Evolutionary conservation across 306 rosid species (phyloP), one percentile per base, ranked within the genome.

Genomic region (Fragaria iinumae): DNA sequence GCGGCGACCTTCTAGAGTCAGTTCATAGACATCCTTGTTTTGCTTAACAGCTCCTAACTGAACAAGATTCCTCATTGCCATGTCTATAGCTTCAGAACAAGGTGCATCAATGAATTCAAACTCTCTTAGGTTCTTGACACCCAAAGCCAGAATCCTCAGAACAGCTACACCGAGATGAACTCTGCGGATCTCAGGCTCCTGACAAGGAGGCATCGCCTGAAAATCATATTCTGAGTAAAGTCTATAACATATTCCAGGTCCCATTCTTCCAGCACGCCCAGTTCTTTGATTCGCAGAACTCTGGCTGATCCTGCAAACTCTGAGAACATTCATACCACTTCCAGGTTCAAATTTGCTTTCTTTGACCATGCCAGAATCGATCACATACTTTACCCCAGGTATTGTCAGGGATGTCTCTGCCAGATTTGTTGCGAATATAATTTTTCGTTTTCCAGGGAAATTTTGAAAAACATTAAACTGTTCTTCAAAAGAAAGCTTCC

Each of bases 161-260:
- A 89, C 95, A 49, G 99, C 99, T 56, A 95, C 87, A 71, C 99
- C 99, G 82, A 95, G 97, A 87, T 95, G 97, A 85, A 95, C 99
- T 78, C 96, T 87, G 45, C 89, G 92, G 75, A 95, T 92, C 89
- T 95, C 99, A 27, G 99, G 99, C 71, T 95, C 99, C 84, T 90
- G 99, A 82, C 89, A 83, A 59, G 79, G 82, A 71, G 74, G 83
- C 99, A 95, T 90, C 14, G 81, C 56, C 69, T 87, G 83, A 84
- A 88, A 95, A 71, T 89, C 97, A 74, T 87, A 78, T 81, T 87
- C 88, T 0, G 93, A 84, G 85, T 95, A 95, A 47, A 95, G 90
- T 81, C 99, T 90, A 82, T 90, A 95, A 77, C 99, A 95, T 82
- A 79, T 78, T 69, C 99, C 99, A 65, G 99, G 90, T 78, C 83